These are phyloP conservation scores for Aquilaria sinensis DNA, from an alignment of 345 rosid genomes.

Conservation along the genomic window DNA sequence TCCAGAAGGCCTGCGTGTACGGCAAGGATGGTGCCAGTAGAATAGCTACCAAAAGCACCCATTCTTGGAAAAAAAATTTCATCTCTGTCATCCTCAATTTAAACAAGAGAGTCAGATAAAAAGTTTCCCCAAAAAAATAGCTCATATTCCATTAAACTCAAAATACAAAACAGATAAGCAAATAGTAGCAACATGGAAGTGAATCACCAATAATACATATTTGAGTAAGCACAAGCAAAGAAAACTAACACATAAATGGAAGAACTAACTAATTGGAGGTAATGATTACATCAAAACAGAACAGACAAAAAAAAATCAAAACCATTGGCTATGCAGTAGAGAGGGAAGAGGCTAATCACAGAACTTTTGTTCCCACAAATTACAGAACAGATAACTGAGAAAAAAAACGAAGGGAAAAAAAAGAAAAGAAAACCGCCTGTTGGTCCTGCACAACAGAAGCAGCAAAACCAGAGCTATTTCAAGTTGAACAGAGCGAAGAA, in stretches of 20 bases:
- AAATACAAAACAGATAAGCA: slow-evolving; percentile 34
- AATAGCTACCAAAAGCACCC: slow-evolving; percentile 16
- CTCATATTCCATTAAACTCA: too few relatives aligned
- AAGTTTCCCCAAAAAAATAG: too few relatives aligned
- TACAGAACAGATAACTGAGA: neutral
- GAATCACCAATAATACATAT: slow-evolving; percentile 41
- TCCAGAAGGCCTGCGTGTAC: slow-evolving; percentile 12
- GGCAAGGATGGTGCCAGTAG: slow-evolving; percentile 15
- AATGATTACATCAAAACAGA: too few relatives aligned
- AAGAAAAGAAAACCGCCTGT: neutral
- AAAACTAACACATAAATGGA: too few relatives aligned
- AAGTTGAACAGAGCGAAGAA: too few relatives aligned
- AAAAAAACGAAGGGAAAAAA: neutral
- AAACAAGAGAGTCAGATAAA: neutral
- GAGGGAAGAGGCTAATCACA: too few relatives aligned
- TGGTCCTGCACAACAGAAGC: too few relatives aligned
- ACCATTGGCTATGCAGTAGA: too few relatives aligned
- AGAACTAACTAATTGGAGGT: too few relatives aligned
- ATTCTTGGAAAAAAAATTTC: slow-evolving; percentile 12
- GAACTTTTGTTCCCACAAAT: too few relatives aligned
- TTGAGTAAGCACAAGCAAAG: slow-evolving; percentile 39
- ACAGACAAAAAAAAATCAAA: too few relatives aligned
- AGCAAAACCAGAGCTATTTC: too few relatives aligned
- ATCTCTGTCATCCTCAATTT: slow-evolving; percentile 19
- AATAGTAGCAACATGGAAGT: slow-evolving; percentile 12